Percentiles rank a stretch among this genome's conserved stretches.
These are phyloP conservation scores for Talaromyces sp. DNA, from an alignment of 2,329 filamentous ascomycete species.

Conservation along the genomic window DNA sequence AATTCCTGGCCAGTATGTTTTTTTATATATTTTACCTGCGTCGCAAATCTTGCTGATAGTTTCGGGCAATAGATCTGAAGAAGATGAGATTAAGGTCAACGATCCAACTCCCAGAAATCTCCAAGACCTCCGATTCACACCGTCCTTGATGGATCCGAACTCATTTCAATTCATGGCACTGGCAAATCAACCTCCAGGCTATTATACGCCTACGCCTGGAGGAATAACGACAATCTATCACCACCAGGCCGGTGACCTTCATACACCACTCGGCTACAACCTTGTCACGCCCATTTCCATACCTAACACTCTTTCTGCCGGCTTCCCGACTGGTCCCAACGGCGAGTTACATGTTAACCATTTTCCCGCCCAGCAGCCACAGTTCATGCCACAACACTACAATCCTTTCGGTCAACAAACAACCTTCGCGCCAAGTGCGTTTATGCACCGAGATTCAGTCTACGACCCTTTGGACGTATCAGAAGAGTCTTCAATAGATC, in stretches of 20 bases:
- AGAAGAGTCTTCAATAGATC: constrained; percentile 61
- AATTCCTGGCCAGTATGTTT: constrained; percentile 18
- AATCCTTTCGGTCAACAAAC: constrained; percentile 60
- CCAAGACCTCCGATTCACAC: constrained; percentile 84
- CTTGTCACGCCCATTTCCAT: constrained; percentile 79
- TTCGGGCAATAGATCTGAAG: constrained; percentile 37
- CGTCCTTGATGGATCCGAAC: constrained; percentile 80
- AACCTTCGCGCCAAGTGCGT: constrained; percentile 70
- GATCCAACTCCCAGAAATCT: constrained; percentile 77
- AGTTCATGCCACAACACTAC: constrained; percentile 53
- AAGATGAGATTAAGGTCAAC: constrained; percentile 61
- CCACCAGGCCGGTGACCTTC: constrained; percentile 76
- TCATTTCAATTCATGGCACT: constrained; percentile 76
- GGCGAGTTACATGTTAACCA: constrained; percentile 61
- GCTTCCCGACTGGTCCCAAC: constrained; percentile 55
- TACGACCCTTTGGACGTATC: constrained; percentile 72
- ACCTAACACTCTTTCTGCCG: constrained; percentile 60
- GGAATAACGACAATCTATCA: constrained; percentile 74
- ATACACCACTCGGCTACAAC: constrained; percentile 68
- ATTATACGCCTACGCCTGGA: constrained; percentile 83
- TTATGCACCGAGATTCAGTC: constrained; percentile 72
- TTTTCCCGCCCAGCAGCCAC: constrained; percentile 55
- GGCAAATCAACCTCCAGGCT: constrained; percentile 71
- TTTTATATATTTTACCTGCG: neutral
- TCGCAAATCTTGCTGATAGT: neutral